These are phyloP conservation scores for Fusarium ramigenum DNA, from an alignment of 2,329 filamentous ascomycete species.

Conservation along the genomic window DNA sequence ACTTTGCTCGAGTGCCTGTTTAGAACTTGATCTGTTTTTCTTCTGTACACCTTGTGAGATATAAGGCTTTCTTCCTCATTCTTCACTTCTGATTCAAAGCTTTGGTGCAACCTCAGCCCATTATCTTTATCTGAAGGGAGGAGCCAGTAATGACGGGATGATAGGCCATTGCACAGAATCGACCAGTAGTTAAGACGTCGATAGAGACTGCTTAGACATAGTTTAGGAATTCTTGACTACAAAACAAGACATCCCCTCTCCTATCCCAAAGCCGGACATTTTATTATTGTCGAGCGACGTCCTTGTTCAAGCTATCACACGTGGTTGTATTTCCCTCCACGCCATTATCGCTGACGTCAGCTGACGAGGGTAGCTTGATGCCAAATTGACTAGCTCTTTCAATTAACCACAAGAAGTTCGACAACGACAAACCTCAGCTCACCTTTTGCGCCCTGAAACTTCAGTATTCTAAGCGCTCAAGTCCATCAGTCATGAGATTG, in stretches of 20 bases:
- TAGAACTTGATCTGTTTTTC: neutral
- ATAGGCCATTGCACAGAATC: neutral
- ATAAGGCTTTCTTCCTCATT: too few species aligned
- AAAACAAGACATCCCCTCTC: neutral
- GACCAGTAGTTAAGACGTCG: neutral
- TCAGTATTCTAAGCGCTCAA: slow-evolving; percentile 11
- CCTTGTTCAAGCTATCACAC: neutral
- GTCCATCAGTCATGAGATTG: slow-evolving; percentile 60
- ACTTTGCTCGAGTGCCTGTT: neutral
- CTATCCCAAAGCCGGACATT: neutral
- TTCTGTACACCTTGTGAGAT: too few species aligned
- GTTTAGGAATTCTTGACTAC: neutral
- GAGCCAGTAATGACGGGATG: too few species aligned
- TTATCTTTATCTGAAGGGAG: too few species aligned
- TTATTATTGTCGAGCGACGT: neutral
- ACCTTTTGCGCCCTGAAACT: slow-evolving; percentile 1
- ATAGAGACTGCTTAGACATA: neutral
- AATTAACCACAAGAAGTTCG: slow-evolving; percentile 8
- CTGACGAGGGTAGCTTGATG: slow-evolving; percentile 25
- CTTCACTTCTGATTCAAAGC: neutral
- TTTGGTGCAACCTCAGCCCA: neutral
- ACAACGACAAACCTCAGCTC: neutral
- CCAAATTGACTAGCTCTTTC: slow-evolving; percentile 13
- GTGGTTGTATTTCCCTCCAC: neutral
- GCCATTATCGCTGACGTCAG: slow-evolving; percentile 30